Evolutionary conservation across 352 stramenopile genomes (phyloP).

Genomic region (Phytophthora brassicae): DNA sequence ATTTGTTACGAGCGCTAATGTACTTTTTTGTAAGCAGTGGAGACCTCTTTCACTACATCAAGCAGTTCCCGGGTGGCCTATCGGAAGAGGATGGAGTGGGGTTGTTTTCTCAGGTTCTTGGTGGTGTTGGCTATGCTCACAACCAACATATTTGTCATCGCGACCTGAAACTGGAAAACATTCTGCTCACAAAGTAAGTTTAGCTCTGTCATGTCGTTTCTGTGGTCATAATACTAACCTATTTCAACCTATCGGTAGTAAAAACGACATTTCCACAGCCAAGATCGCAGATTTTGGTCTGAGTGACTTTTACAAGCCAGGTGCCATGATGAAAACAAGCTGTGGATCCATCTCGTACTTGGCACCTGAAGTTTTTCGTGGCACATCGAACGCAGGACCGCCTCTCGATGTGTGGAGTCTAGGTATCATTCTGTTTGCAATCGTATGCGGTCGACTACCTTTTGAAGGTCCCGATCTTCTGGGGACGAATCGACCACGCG

Average conservation of each 20-base stretch:
- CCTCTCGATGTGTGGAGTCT: conserved; percentile 92
- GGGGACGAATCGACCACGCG: conserved; percentile 68
- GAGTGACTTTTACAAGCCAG: conserved; percentile 88
- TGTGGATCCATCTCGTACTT: conserved; percentile 89
- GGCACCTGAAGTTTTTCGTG: conserved; percentile 83
- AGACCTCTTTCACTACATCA: conserved; percentile 87
- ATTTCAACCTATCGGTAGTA: conserved; percentile 41
- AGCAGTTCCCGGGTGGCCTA: conserved; percentile 50
- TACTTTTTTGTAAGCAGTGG: conserved; percentile 38
- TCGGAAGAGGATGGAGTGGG: conserved; percentile 63
- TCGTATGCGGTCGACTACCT: conserved; percentile 78
- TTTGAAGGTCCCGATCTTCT: conserved; percentile 84
- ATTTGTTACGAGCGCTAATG: background rate
- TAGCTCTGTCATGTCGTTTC: no score
- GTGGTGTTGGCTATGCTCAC: conserved; percentile 82
- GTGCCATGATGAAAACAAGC: conserved; percentile 86
- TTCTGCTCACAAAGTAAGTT: conserved; percentile 36
- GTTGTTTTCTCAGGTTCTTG: conserved; percentile 78
- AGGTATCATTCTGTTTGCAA: conserved; percentile 86
- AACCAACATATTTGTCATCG: conserved; percentile 91
- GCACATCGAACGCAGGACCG: conserved; percentile 79
- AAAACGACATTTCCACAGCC: conserved; percentile 78
- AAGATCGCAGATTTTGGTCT: conserved; percentile 90
- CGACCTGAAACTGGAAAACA: conserved; percentile 90
- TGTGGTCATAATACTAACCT: conserved; percentile 3